Evolutionary conservation across 495 filamentous ascomycete genomes (phyloP).

Genomic region (Elaphomyces granulatus): DNA sequence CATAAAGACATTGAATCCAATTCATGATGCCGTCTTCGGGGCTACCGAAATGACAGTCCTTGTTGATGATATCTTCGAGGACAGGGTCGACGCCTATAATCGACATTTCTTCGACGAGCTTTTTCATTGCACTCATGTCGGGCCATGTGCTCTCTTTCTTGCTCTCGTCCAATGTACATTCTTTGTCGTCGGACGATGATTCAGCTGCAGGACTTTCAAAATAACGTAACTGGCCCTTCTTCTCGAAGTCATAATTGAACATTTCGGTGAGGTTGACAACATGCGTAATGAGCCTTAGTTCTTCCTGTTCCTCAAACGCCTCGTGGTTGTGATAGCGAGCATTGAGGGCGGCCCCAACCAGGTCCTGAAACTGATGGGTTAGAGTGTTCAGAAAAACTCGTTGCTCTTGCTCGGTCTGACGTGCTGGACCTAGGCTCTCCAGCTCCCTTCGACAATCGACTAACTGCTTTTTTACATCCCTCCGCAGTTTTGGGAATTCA

Average conservation of each 20-base stretch:
- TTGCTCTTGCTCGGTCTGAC: slow-evolving; percentile 26
- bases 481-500: slow-evolving; percentile 35
- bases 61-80: background rate
- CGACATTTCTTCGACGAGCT: background rate
- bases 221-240: slow-evolving; percentile 15
- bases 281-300: slow-evolving; percentile 26
- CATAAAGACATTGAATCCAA: slow-evolving; percentile 13
- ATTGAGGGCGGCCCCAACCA: slow-evolving; percentile 20
- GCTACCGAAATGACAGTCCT: slow-evolving; percentile 9
- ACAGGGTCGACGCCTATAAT: background rate
- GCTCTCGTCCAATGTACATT: background rate
- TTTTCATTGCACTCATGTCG: background rate
- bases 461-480: slow-evolving; percentile 26
- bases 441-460: slow-evolving; percentile 14
- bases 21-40: slow-evolving; percentile 7
- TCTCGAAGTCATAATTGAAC: slow-evolving; percentile 23
- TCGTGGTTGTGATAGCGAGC: slow-evolving; percentile 25
- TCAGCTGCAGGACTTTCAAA: background rate
- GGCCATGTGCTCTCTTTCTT: slow-evolving; percentile 1
- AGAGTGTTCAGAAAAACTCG: slow-evolving; percentile 23
- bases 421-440: slow-evolving; percentile 26
- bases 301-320: slow-evolving; percentile 15
- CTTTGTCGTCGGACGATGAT: background rate
- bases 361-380: slow-evolving; percentile 22
- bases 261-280: slow-evolving; percentile 17